These are phyloP conservation scores for Leccinum imitatum DNA, from an alignment of 768 basidiomycete species.

Conservation along the genomic window DNA sequence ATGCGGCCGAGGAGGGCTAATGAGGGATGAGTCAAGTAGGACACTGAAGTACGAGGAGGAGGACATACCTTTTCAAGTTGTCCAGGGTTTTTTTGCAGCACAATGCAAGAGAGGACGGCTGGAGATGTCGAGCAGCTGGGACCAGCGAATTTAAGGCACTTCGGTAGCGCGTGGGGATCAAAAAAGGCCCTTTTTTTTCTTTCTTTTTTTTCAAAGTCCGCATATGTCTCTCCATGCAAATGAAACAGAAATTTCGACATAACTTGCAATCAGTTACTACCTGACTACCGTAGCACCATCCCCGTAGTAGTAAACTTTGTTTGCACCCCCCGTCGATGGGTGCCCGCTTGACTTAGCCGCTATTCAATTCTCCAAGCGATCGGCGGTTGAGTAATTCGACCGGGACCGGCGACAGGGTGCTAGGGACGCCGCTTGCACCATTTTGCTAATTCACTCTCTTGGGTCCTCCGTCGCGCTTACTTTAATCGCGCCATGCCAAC, in stretches of 20 bases:
- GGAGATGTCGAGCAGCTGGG: constrained; percentile 29
- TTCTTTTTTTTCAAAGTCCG: constrained; percentile 38
- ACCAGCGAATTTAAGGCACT: constrained; percentile 42
- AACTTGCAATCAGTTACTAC: neutral
- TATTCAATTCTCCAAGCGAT: constrained; percentile 7
- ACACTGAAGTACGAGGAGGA: constrained; percentile 13
- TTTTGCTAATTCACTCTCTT: constrained; percentile 25
- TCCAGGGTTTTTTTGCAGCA: constrained; percentile 29
- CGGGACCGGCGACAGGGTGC: constrained; percentile 12
- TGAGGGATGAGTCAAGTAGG: neutral
- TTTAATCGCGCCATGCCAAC: constrained; percentile 11
- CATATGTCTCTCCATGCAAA: constrained; percentile 8
- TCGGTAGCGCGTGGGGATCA: constrained; percentile 41
- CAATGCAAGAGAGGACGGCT: constrained; percentile 33
- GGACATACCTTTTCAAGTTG: constrained; percentile 45
- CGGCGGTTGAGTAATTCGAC: constrained; percentile 5
- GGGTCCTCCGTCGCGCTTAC: constrained; percentile 10
- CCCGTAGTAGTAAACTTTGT: neutral
- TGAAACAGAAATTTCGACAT: neutral
- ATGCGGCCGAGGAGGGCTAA: constrained; percentile 50
- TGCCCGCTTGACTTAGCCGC: neutral
- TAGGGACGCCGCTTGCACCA: constrained; percentile 10
- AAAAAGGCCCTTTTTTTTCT: constrained; percentile 35
- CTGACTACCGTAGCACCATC: neutral
- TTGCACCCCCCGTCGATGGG: neutral